Evolutionary conservation across 2,329 filamentous ascomycete genomes (phyloP).

Genomic region (Rhynchosporium agropyri): DNA sequence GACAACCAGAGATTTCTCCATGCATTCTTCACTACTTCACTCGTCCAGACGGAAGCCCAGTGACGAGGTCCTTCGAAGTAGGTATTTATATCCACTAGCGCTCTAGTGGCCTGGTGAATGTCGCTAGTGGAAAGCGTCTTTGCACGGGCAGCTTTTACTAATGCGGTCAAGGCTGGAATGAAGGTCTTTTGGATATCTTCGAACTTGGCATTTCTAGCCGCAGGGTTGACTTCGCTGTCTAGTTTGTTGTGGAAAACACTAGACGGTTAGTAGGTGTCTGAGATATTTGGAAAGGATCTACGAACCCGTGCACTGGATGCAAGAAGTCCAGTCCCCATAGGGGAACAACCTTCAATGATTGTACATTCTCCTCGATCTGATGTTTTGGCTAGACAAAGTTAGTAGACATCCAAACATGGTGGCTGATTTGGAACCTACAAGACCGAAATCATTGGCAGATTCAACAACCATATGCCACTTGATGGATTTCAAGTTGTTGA

Average conservation of each 20-base stretch:
- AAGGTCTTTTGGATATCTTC: constrained; percentile 55
- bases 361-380: constrained; percentile 45
- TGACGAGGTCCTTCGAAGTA: constrained; percentile 47
- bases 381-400: constrained; percentile 4
- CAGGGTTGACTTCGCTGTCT: constrained; percentile 50
- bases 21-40: constrained; percentile 49
- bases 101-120: constrained; percentile 44
- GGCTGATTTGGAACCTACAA: constrained; percentile 42
- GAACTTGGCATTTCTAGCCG: constrained; percentile 20
- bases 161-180: constrained; percentile 52
- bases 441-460: constrained; percentile 54
- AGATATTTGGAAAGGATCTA: constrained; percentile 36
- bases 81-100: constrained; percentile 36
- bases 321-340: constrained; percentile 55
- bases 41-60: constrained; percentile 52
- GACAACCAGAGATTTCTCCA: constrained; percentile 51
- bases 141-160: constrained; percentile 54
- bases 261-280: neutral
- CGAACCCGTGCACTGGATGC: constrained; percentile 52
- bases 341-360: constrained; percentile 52
- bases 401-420: neutral
- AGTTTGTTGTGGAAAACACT: constrained; percentile 45
- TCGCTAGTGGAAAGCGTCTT: constrained; percentile 49
- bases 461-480: constrained; percentile 55
- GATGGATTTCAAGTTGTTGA: constrained; percentile 52